A percentile compares a stretch with the other conserved stretches of the same genome.
Conservation (phyloP, 2,329 filamentous ascomycete genomes). For the Colletotrichum horii region DNA sequence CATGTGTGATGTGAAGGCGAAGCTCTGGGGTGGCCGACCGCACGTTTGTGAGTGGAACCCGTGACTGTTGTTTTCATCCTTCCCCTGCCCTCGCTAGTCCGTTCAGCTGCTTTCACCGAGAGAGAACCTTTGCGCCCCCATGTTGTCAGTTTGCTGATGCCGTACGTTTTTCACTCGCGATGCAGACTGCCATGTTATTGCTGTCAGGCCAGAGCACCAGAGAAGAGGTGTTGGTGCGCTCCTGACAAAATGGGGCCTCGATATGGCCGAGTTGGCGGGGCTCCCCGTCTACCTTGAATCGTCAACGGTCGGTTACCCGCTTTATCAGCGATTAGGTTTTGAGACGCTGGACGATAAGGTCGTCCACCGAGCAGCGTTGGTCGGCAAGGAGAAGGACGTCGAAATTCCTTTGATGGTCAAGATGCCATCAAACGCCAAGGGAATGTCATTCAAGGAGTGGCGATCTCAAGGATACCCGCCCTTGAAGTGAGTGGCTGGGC, state of each 20-base stretch:
- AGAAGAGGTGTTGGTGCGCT: constrained; percentile 45
- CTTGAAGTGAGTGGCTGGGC: not conserved
- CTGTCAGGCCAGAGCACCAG: constrained; percentile 47
- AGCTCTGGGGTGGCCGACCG: constrained; percentile 40
- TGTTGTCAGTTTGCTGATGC: constrained; percentile 6
- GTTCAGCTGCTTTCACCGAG: not conserved
- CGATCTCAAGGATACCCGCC: constrained; percentile 20
- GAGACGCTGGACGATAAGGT: constrained; percentile 40
- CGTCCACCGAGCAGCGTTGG: constrained; percentile 39
- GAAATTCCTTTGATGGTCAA: constrained; percentile 46
- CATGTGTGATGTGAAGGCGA: constrained; percentile 45
- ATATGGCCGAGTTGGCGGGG: constrained; percentile 36
- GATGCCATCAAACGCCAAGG: constrained; percentile 39
- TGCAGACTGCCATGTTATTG: constrained; percentile 46
- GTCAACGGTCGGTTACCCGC: constrained; percentile 39
- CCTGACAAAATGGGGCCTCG: constrained; percentile 44
- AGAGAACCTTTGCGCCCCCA: not conserved
- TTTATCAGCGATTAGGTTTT: constrained; percentile 54
- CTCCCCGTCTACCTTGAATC: constrained; percentile 53
- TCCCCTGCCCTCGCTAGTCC: not conserved
- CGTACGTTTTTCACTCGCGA: not conserved
- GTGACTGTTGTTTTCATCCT: not conserved
- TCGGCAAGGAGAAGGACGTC: constrained; percentile 40
- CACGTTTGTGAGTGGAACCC: constrained; percentile 44
- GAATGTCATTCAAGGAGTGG: constrained; percentile 40